Conservation (phyloP, 495 filamentous ascomycete genomes). For the Podospora tetraspora region DNA sequence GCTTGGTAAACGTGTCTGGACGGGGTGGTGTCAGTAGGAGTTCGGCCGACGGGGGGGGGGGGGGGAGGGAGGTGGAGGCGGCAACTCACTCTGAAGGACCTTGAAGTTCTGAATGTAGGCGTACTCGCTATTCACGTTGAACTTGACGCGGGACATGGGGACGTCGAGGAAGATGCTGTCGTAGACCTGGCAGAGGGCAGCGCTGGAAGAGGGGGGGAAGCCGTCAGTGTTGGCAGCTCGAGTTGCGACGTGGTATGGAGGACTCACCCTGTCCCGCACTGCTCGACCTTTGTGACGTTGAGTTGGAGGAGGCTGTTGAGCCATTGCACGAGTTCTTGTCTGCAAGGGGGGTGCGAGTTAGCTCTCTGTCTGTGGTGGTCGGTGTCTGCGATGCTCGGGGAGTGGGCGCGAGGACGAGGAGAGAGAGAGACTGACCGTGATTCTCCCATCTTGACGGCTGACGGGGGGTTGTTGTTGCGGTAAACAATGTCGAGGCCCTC, state of each 20-base stretch:
- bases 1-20: slow-evolving; percentile 74
- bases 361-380: neutral
- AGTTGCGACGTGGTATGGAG: neutral
- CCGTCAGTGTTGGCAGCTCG: slow-evolving; percentile 11
- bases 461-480: slow-evolving; percentile 5
- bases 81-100: slow-evolving; percentile 77
- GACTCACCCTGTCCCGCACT: slow-evolving; percentile 95
- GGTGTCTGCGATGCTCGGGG: neutral
- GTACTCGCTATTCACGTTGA: slow-evolving; percentile 95
- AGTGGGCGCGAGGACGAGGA: neutral
- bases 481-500: slow-evolving; percentile 3
- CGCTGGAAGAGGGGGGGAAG: slow-evolving; percentile 47
- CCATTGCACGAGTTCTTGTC: slow-evolving; percentile 96
- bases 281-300: slow-evolving; percentile 97
- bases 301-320: slow-evolving; percentile 95
- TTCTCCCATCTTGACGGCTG: slow-evolving; percentile 35
- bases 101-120: slow-evolving; percentile 98
- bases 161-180: slow-evolving; percentile 97
- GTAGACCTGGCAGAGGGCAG: slow-evolving; percentile 92
- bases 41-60: slow-evolving; percentile 7
- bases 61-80: neutral
- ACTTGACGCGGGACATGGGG: slow-evolving; percentile 94
- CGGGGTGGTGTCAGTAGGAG: slow-evolving; percentile 19
- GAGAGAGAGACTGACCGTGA: slow-evolving; percentile 32
- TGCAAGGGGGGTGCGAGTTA: slow-evolving; percentile 31